Percentiles rank a stretch among this genome's conserved stretches.
phyloP scores from a whole-genome alignment of 805 yeast genomes.

The Aciculoconidium aculeatum region DNA sequence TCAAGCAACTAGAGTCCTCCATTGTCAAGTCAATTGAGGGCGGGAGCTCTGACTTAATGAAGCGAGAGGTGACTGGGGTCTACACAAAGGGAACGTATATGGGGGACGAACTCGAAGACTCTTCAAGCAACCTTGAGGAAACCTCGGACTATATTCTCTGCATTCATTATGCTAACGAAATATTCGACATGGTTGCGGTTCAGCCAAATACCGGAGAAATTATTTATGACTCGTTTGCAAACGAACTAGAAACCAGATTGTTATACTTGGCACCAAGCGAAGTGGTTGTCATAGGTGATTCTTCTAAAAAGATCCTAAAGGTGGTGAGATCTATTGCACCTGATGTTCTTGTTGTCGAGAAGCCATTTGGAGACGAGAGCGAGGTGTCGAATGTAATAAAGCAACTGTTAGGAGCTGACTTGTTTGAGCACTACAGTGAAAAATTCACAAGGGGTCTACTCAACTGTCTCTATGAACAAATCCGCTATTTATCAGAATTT shows the following conservation, averaged over 20 bases:
- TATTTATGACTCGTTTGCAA: slow-evolving; percentile 64
- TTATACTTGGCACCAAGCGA: slow-evolving; percentile 76
- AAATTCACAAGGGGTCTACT: slow-evolving; percentile 19
- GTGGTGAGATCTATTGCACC: slow-evolving; percentile 12
- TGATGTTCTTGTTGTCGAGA: slow-evolving; percentile 4
- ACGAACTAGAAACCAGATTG: slow-evolving; percentile 71
- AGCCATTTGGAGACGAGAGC: too few species aligned
- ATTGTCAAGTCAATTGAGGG: slow-evolving; percentile 58
- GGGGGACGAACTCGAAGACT: slow-evolving; percentile 44
- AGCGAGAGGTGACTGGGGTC: slow-evolving; percentile 60
- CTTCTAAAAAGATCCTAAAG: slow-evolving; percentile 15
- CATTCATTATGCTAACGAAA: slow-evolving; percentile 21
- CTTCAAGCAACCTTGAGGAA: slow-evolving; percentile 13
- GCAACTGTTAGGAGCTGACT: neutral
- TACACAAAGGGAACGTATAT: slow-evolving; percentile 83
- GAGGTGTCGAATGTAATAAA: too few species aligned
- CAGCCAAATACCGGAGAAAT: slow-evolving; percentile 75
- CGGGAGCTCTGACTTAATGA: slow-evolving; percentile 45
- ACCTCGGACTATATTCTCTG: slow-evolving; percentile 43
- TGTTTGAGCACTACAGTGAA: slow-evolving; percentile 19
- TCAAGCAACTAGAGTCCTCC: slow-evolving; percentile 78
- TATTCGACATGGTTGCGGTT: slow-evolving; percentile 51
- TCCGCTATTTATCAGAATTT: slow-evolving; percentile 57
- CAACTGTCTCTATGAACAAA: slow-evolving; percentile 40
- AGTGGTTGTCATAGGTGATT: slow-evolving; percentile 38